Evolutionary conservation across 2,329 filamentous ascomycete species (phyloP).

Genomic region (Beauveria brongniartii): DNA sequence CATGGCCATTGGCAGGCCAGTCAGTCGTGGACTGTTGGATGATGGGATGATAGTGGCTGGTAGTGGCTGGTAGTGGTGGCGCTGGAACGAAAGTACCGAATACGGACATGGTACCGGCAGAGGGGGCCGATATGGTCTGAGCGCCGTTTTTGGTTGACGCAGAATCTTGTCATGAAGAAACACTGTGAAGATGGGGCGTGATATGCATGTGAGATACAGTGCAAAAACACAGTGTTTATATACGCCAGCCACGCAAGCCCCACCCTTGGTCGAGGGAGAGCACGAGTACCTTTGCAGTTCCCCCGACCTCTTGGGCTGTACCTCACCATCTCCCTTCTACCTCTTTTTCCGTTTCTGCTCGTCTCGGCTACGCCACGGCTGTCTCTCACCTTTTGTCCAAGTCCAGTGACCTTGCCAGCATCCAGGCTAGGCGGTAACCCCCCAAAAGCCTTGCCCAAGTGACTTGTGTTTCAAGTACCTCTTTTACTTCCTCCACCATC

Average conservation of each 20-base stretch:
- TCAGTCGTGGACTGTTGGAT: too few species aligned
- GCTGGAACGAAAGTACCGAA: not conserved
- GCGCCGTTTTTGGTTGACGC: not conserved
- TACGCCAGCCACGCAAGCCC: not conserved
- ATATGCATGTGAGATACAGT: not conserved
- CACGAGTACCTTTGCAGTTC: conserved; percentile 5
- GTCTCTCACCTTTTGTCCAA: not conserved
- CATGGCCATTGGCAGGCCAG: too few species aligned
- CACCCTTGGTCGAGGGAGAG: not conserved
- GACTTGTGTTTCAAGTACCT: conserved; percentile 35
- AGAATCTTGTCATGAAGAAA: too few species aligned
- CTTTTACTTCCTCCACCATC: conserved; percentile 18
- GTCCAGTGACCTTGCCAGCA: conserved; percentile 7
- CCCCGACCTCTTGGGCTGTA: not conserved
- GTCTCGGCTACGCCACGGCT: not conserved
- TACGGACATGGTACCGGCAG: conserved; percentile 3
- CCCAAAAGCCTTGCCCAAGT: conserved; percentile 25
- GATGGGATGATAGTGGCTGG: not conserved
- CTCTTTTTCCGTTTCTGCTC: not conserved
- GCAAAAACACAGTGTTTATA: not conserved
- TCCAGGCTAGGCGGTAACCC: conserved; percentile 13
- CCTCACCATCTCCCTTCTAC: not conserved
- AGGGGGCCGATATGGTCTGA: not conserved
- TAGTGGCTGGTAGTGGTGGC: not conserved
- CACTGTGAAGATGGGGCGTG: not conserved